These are phyloP conservation scores for Triticum urartu DNA, from an alignment of 176 grass and related monocot genomes.

Conservation along the genomic window DNA sequence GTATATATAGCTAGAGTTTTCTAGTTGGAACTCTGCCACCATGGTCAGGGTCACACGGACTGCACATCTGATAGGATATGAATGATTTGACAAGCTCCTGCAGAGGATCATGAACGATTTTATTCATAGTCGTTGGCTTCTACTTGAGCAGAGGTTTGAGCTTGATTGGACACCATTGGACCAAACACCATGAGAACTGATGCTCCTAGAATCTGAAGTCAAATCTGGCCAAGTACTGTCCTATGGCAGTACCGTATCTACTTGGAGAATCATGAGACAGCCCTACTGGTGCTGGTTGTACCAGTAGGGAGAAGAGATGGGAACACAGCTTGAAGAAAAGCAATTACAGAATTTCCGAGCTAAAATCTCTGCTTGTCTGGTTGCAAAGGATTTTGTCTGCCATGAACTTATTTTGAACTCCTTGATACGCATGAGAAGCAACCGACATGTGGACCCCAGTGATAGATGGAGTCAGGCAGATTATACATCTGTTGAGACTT, in stretches of 20 bases:
- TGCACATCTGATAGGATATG: conserved; percentile 21
- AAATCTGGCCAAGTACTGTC: conserved; percentile 27
- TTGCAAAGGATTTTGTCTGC: background rate
- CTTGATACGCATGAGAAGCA: background rate
- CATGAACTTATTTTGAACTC: background rate
- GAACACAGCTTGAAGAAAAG: conserved; percentile 15
- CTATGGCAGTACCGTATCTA: conserved; percentile 22
- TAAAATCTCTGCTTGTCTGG: background rate
- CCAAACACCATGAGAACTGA: conserved; percentile 35
- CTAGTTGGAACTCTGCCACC: background rate
- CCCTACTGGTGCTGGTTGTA: background rate
- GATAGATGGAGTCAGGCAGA: background rate
- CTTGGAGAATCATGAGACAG: conserved; percentile 16
- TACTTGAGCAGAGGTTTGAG: conserved; percentile 16
- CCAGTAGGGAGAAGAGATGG: background rate
- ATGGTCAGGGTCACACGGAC: background rate
- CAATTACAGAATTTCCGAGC: background rate
- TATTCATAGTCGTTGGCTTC: conserved; percentile 12
- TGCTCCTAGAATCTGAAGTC: conserved; percentile 38
- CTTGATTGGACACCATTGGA: conserved; percentile 43
- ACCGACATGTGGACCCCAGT: background rate
- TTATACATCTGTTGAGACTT: background rate
- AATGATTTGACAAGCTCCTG: background rate
- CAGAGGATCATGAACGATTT: background rate
- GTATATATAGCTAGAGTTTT: conserved; percentile 43